These are phyloP conservation scores for Wickerhamomyces queroliae DNA, from an alignment of 805 yeast genomes.

Conservation along the genomic window DNA sequence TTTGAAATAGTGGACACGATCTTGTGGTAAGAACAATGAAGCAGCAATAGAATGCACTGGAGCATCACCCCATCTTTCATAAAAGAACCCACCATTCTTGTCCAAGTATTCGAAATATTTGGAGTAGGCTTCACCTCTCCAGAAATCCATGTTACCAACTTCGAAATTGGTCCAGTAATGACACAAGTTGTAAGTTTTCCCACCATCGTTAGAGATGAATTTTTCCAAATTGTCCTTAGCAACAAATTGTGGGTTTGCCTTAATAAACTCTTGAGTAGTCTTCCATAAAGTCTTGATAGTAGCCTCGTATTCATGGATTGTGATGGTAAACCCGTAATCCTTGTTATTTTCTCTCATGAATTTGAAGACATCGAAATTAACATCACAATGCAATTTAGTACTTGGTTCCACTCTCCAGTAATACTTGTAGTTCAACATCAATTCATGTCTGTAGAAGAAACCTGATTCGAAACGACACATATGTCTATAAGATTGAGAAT, in stretches of 20 bases:
- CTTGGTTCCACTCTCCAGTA: slow-evolving; percentile 97
- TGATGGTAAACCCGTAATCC: slow-evolving; percentile 71
- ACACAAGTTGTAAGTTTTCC: slow-evolving; percentile 69
- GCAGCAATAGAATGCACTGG: slow-evolving; percentile 91
- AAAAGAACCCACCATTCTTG: slow-evolving; percentile 84
- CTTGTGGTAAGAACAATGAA: slow-evolving; percentile 64
- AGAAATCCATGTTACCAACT: slow-evolving; percentile 66
- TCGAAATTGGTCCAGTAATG: slow-evolving; percentile 94
- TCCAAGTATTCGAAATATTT: slow-evolving; percentile 73
- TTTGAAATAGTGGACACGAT: slow-evolving; percentile 71
- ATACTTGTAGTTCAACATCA: slow-evolving; percentile 73
- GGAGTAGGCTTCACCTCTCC: slow-evolving; percentile 67
- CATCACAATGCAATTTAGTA: slow-evolving; percentile 73
- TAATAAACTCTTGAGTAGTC: slow-evolving; percentile 55
- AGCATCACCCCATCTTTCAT: slow-evolving; percentile 94
- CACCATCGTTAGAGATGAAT: slow-evolving; percentile 68
- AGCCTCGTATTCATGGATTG: slow-evolving; percentile 66
- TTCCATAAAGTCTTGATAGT: slow-evolving; percentile 79
- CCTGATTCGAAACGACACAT: slow-evolving; percentile 94
- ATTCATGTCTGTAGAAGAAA: slow-evolving; percentile 75
- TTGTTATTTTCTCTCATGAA: slow-evolving; percentile 75
- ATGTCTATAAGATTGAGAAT: slow-evolving; percentile 68
- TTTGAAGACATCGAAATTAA: slow-evolving; percentile 75
- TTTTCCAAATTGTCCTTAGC: slow-evolving; percentile 59
- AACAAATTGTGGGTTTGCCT: slow-evolving; percentile 52